A percentile compares a stretch with the other conserved stretches of the same genome.
Conservation (phyloP, 2,329 filamentous ascomycete species). For the Acephala macrosclerotiorum region DNA sequence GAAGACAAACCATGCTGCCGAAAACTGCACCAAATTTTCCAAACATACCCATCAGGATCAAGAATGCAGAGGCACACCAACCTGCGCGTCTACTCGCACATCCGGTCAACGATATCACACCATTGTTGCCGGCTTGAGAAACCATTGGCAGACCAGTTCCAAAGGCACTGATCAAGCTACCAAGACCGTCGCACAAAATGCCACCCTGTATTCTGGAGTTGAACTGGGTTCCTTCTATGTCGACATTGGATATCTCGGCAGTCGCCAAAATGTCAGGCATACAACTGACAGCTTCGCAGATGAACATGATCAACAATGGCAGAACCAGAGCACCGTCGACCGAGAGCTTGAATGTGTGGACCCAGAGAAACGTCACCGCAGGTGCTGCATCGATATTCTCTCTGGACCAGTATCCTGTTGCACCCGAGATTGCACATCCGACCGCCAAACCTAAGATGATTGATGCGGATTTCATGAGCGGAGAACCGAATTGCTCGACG, state of each 20-base stretch:
- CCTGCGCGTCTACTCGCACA: slow-evolving; percentile 74
- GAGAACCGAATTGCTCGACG: slow-evolving; percentile 72
- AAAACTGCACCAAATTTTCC: slow-evolving; percentile 75
- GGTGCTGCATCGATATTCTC: slow-evolving; percentile 66
- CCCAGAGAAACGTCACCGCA: slow-evolving; percentile 73
- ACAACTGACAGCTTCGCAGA: slow-evolving; percentile 72
- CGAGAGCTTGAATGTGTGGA: slow-evolving; percentile 70
- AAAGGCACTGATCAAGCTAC: slow-evolving; percentile 67
- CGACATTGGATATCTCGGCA: slow-evolving; percentile 46
- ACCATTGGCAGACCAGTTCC: slow-evolving; percentile 74
- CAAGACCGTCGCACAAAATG: slow-evolving; percentile 71
- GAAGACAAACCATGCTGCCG: slow-evolving; percentile 59
- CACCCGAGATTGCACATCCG: slow-evolving; percentile 71
- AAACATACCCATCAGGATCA: slow-evolving; percentile 74
- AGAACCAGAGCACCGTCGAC: slow-evolving; percentile 73
- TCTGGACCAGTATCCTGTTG: slow-evolving; percentile 70
- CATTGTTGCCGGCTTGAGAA: slow-evolving; percentile 74
- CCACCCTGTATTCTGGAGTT: slow-evolving; percentile 75
- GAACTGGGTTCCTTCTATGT: slow-evolving; percentile 69
- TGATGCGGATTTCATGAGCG: slow-evolving; percentile 73
- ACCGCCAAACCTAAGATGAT: slow-evolving; percentile 70
- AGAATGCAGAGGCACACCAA: slow-evolving; percentile 70
- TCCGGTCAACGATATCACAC: slow-evolving; percentile 71
- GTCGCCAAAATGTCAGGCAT: slow-evolving; percentile 70
- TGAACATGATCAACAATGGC: slow-evolving; percentile 68